phyloP scores from a whole-genome alignment of 768 basidiomycete species.

The Mycena haematopus region DNA sequence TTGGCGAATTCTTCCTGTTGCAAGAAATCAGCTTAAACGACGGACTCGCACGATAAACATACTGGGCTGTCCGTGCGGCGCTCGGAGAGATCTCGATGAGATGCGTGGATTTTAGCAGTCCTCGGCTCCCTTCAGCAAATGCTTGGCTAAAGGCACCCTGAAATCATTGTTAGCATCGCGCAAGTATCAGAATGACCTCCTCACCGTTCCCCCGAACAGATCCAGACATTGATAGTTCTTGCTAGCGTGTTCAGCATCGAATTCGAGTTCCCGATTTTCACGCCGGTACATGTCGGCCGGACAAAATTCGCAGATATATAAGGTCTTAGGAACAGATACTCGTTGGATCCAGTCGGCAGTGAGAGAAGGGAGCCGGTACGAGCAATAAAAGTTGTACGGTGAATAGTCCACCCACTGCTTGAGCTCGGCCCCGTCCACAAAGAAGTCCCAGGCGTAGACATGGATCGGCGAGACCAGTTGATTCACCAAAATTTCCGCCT shows the following conservation, averaged over 20 bases:
- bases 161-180: constrained; percentile 32
- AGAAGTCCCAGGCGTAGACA: constrained; percentile 50
- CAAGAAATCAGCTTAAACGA: not conserved
- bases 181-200: constrained; percentile 33
- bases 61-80: constrained; percentile 72
- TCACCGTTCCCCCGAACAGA: constrained; percentile 51
- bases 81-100: constrained; percentile 79
- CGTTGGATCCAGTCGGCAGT: constrained; percentile 9
- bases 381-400: constrained; percentile 62
- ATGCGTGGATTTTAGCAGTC: constrained; percentile 64
- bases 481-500: constrained; percentile 37
- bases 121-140: constrained; percentile 53
- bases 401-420: constrained; percentile 58
- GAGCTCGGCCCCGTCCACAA: constrained; percentile 41
- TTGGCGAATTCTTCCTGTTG: constrained; percentile 57
- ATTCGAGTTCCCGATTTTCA: constrained; percentile 36
- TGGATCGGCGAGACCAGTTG: constrained; percentile 47
- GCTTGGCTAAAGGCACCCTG: constrained; percentile 68
- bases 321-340: not conserved
- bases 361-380: constrained; percentile 56
- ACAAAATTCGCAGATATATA: constrained; percentile 26
- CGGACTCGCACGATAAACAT: not conserved
- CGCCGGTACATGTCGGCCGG: constrained; percentile 29
- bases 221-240: constrained; percentile 46
- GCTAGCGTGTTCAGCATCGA: constrained; percentile 40